Conservation (phyloP, 2,329 filamentous ascomycete genomes). For the Claviceps digitariae region DNA sequence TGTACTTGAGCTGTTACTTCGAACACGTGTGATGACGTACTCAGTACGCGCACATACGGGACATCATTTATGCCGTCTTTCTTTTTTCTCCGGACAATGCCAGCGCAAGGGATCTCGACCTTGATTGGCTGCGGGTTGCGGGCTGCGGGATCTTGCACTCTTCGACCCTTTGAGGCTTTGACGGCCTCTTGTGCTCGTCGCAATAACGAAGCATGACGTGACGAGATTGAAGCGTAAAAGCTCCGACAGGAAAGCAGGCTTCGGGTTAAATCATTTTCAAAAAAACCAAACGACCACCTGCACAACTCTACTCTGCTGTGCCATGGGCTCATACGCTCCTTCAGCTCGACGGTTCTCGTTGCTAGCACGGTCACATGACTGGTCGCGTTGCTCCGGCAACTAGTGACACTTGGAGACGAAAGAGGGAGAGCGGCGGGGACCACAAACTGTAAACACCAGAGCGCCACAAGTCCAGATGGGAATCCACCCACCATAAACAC, state of each 20-base stretch:
- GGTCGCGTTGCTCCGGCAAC: conserved; percentile 7
- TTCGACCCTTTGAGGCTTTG: neutral
- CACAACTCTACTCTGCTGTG: neutral
- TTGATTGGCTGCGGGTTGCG: neutral
- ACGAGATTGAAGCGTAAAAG: too few species aligned
- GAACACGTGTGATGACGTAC: too few species aligned
- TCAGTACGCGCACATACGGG: too few species aligned
- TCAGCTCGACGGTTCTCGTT: neutral
- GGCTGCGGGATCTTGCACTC: neutral
- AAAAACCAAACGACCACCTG: too few species aligned
- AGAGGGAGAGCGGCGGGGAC: neutral
- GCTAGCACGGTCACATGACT: conserved; percentile 11
- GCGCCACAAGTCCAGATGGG: neutral
- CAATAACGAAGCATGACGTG: neutral
- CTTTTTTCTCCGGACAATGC: neutral
- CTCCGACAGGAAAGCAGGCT: too few species aligned
- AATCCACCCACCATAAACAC: neutral
- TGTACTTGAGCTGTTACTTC: neutral
- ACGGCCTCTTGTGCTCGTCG: neutral
- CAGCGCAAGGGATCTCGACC: neutral
- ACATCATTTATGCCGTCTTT: neutral
- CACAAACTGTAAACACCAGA: conserved; percentile 8
- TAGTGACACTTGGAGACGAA: neutral
- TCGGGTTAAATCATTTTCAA: too few species aligned
- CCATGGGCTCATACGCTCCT: neutral